Evolutionary conservation across 768 basidiomycete species (phyloP), one percentile per base, ranked within the genome.

Genomic region (Collybiopsis luxurians): DNA sequence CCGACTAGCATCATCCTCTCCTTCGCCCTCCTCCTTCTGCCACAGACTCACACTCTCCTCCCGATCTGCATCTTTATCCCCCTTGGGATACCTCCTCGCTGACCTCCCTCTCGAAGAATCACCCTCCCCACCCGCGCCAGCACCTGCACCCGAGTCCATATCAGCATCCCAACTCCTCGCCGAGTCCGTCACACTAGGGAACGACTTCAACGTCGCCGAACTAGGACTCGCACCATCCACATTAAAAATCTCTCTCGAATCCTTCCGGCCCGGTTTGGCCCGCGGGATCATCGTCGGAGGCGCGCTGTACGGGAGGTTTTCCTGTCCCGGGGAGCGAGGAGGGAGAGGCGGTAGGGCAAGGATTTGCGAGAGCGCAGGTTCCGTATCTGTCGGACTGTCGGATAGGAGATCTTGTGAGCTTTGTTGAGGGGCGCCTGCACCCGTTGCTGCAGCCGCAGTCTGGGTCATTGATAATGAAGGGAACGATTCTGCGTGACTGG

Each of bases 21-120:
- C 69, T 43, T 67, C 66, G 28, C 55, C 58, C 47, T 61, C 57
- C 21, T 55, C 56, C 38, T 64, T 68, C 27, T 69, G 67, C 80
- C 80, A 84, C 54, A 89, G 62, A 48, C 83, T 78, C 51, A 79
- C 66, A 54, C 82, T 83, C 70, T 89, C 87, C 55, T 87, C 87
- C 48, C 67, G 66, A 52, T 89, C 87, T 62, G 84, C 82, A 2
- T 77, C 75, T 0, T 74, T 77, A 24, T 63, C 68, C n/a, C 75
- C 78, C 52, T 73, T 75, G 3, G 80, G 80, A 57, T 85, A 83
- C 42, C 71, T 72, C 66, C 76, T 74, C 47, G 71, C 69, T 27
- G 74, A 70, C 59, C 76, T 69, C 27, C 73, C 69, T 26, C 73
- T 51, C 34, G 69, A 21, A 67, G 67, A 21, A 31, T 55, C 26